Conservation (phyloP, 148 eudicot species). For the Limonium bicolor region DNA sequence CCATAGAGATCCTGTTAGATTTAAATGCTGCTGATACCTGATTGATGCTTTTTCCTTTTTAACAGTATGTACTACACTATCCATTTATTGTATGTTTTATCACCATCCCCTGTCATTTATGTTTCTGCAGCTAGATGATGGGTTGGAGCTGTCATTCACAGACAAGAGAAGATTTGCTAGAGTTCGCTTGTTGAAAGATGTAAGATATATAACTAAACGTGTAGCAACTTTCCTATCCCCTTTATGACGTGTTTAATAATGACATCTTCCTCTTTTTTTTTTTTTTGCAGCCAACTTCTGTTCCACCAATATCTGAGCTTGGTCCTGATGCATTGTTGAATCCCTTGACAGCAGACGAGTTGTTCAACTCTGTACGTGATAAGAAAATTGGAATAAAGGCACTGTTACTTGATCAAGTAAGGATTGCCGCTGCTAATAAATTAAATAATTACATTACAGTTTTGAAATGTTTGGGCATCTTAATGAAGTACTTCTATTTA, state of each 20-base stretch:
- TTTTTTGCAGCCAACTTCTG: conserved; percentile 52
- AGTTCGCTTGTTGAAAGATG: conserved; percentile 82
- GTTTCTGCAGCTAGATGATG: conserved; percentile 68
- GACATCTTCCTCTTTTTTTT: background rate
- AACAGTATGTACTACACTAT: too few relatives aligned
- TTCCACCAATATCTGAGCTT: conserved; percentile 86
- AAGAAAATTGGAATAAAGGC: conserved; percentile 82
- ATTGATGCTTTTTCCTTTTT: too few relatives aligned
- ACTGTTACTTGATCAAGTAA: conserved; percentile 92
- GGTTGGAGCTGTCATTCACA: conserved; percentile 88
- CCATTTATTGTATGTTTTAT: too few relatives aligned
- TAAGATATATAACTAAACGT: conserved; percentile 15
- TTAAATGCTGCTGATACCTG: too few relatives aligned
- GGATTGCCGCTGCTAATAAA: too few relatives aligned
- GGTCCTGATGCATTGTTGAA: conserved; percentile 90
- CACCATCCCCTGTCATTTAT: too few relatives aligned
- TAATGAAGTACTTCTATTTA: too few relatives aligned
- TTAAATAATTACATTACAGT: too few relatives aligned
- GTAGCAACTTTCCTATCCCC: background rate
- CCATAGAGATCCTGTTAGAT: too few relatives aligned
- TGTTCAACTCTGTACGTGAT: conserved; percentile 36
- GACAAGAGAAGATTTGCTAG: conserved; percentile 96
- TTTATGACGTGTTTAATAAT: background rate
- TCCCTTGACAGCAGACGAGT: conserved; percentile 59
- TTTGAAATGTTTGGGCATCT: too few relatives aligned